These are phyloP conservation scores for Calocybe gambosa DNA, from an alignment of 1,284 basidiomycete genomes.

Conservation along the genomic window DNA sequence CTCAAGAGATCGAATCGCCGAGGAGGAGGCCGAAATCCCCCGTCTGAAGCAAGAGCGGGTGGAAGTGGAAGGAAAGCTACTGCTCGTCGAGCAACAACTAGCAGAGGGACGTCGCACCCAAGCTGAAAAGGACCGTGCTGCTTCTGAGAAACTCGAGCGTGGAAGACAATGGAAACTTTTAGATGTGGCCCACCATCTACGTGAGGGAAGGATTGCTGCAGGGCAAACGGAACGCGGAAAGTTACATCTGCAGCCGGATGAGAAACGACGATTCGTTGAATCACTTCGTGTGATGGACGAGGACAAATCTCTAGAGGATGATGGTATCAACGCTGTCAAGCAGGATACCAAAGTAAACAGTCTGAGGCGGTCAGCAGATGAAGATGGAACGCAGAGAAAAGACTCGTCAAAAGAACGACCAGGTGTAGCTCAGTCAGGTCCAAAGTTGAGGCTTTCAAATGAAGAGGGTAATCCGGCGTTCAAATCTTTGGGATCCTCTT, in stretches of 20 bases:
- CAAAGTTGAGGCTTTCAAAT: slow-evolving; percentile 5
- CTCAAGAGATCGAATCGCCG: slow-evolving; percentile 25
- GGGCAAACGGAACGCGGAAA: not conserved
- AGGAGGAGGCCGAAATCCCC: slow-evolving; percentile 26
- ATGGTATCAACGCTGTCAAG: not conserved
- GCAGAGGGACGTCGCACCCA: slow-evolving; percentile 28
- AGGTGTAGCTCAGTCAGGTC: not conserved
- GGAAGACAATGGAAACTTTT: slow-evolving; percentile 1
- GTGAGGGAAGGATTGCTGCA: slow-evolving; percentile 18
- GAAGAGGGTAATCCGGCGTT: slow-evolving; percentile 23
- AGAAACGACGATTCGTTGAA: slow-evolving; percentile 10
- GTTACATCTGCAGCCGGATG: slow-evolving; percentile 14
- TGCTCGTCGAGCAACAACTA: slow-evolving; percentile 28
- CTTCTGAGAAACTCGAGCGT: slow-evolving; percentile 10
- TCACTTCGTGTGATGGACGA: not conserved
- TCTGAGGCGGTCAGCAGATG: slow-evolving; percentile 1
- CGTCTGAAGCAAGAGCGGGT: slow-evolving; percentile 23
- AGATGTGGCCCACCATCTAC: slow-evolving; percentile 21
- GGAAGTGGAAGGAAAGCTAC: slow-evolving; percentile 28
- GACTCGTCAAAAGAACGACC: slow-evolving; percentile 1
- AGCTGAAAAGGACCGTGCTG: slow-evolving; percentile 19
- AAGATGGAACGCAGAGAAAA: not conserved
- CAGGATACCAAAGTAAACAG: slow-evolving; percentile 1
- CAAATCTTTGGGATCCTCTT: not conserved
- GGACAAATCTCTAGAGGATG: not conserved